Conservation (phyloP, 2,329 filamentous ascomycete species). For the Hymenoscyphus fructigenus region DNA sequence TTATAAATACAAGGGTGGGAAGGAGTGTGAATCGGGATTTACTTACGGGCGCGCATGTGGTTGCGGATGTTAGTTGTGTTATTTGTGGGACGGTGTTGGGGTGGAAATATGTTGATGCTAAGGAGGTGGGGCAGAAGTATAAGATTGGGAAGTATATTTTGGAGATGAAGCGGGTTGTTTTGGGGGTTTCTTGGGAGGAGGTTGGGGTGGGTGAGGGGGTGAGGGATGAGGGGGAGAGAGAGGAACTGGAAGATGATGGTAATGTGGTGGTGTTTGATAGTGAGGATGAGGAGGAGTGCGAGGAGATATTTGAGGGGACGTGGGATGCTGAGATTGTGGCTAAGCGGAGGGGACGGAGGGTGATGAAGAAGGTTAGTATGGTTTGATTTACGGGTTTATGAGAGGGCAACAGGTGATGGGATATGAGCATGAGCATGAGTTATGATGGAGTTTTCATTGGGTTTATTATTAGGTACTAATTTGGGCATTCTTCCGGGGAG, state of each 20-base stretch:
- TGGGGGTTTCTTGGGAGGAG: conserved; percentile 55
- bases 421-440: neutral
- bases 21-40: conserved; percentile 56
- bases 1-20: conserved; percentile 58
- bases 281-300: conserved; percentile 65
- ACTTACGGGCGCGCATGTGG: conserved; percentile 61
- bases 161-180: conserved; percentile 58
- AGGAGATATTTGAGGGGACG: conserved; percentile 61
- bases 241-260: conserved; percentile 54
- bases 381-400: neutral
- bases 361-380: conserved; percentile 17
- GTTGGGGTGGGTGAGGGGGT: conserved; percentile 18
- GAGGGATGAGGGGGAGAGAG: conserved; percentile 48
- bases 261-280: conserved; percentile 57
- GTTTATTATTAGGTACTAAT: neutral
- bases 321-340: conserved; percentile 53
- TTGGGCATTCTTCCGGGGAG: neutral
- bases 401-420: neutral
- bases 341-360: conserved; percentile 31
- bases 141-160: conserved; percentile 69
- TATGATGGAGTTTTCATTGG: neutral
- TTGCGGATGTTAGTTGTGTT: conserved; percentile 61
- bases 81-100: conserved; percentile 58
- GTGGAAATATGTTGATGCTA: conserved; percentile 68
- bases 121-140: conserved; percentile 59